These are phyloP conservation scores for Cupressus sempervirens DNA, from an alignment of 75 land plant species.

Conservation along the genomic window DNA sequence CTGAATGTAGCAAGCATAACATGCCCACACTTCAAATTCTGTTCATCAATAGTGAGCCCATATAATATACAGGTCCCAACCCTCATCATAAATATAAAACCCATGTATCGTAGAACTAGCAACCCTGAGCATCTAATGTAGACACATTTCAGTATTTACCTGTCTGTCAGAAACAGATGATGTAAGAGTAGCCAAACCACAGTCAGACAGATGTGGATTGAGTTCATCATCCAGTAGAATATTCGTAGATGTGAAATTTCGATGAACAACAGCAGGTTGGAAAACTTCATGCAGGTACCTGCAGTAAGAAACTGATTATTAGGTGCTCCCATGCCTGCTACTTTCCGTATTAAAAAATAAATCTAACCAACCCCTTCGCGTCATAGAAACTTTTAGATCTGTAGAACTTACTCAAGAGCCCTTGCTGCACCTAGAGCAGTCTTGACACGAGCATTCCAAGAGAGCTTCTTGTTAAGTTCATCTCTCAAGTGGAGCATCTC, in stretches of 20 bases:
- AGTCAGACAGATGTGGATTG: slow-evolving; percentile 59
- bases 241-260: slow-evolving; percentile 69
- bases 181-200: slow-evolving; percentile 58
- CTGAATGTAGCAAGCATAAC: slow-evolving; percentile 17
- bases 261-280: slow-evolving; percentile 60
- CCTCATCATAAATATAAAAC: background rate
- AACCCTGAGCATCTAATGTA: background rate
- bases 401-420: slow-evolving; percentile 73
- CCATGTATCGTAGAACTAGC: background rate
- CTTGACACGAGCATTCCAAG: slow-evolving; percentile 76
- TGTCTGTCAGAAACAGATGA: slow-evolving; percentile 28
- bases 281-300: slow-evolving; percentile 87
- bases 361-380: background rate
- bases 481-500: slow-evolving; percentile 68
- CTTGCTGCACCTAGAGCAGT: slow-evolving; percentile 84
- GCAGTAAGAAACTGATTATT: background rate
- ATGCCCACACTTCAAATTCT: background rate
- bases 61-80: background rate
- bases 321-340: background rate
- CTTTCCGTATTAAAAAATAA: background rate
- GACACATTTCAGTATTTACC: slow-evolving; percentile 23
- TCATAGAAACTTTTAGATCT: background rate
- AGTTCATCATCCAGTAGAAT: slow-evolving; percentile 78
- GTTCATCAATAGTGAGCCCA: background rate
- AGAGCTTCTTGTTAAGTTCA: slow-evolving; percentile 46